Base-by-base conservation (phyloP, 352 stramenopile genomes). In the Albugo laibachii region DNA sequence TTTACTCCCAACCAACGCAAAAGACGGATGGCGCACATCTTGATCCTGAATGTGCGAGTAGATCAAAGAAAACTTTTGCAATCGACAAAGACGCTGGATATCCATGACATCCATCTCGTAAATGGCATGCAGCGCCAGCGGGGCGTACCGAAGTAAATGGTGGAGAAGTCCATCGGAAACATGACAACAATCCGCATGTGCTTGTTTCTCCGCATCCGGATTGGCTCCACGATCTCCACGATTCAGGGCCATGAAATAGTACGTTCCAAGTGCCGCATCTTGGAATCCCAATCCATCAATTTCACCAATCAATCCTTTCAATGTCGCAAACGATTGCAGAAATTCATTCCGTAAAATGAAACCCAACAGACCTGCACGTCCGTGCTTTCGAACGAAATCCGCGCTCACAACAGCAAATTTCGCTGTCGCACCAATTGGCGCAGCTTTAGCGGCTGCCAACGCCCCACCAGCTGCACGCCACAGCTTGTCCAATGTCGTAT, bases 181-280 rank as follows among this genome's bases (percentile, higher is more conserved):
- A 27, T 61, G 55, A 3, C 64, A 36, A 45, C 73, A 86, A 3
- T 58, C 66, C 15, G 51, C 50, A 53, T 92, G 75, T 13, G 61
- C 60, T 36, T 76, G 61, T 14, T 65, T 66, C 38, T 92, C 78
- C 5, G 58, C 53, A 27, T 80, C 65, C 6, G 78, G 78, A 41
- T 76, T 63, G 21, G 70, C 66, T n/a, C 78, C 78, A 15, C 78
- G 73, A 15, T 83, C 68, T 1, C 78, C 78, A 39, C 78, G 73
- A 41, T 88, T 88, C 69, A 83, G 86, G 5, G 78, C 78, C 78
- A 92, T 92, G 39, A 88, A 88, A 45, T 92, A 92, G 40, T 87
- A 92, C 13, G 74, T 82, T 1, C 78, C 78, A 47, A 92, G 70
- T 0, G 78, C 74, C 40, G 76, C 75, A 60, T 92, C 78, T 57